phyloP scores from a whole-genome alignment of 176 grass and related monocot genomes.

The Pontederia crassipes region DNA sequence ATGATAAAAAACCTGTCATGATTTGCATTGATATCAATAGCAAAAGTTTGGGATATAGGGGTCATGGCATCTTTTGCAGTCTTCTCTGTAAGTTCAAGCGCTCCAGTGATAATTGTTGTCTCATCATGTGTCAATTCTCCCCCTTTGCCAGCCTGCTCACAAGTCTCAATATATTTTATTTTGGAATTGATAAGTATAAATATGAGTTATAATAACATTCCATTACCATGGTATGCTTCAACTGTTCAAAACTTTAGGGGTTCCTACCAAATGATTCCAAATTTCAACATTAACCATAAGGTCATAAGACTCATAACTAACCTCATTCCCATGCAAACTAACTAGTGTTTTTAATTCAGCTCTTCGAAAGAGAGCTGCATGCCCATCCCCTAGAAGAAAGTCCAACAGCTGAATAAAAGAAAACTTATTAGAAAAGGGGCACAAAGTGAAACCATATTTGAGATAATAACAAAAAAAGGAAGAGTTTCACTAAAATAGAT shows the following conservation, averaged over 20 bases:
- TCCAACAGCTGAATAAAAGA: conserved; percentile 66
- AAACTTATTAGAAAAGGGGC: not conserved
- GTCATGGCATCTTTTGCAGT: conserved; percentile 87
- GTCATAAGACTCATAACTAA: conserved; percentile 19
- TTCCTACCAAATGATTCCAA: not conserved
- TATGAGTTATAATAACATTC: too few relatives aligned
- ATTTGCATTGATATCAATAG: conserved; percentile 85
- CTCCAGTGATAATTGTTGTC: conserved; percentile 95
- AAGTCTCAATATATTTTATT: conserved; percentile 8
- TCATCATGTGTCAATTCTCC: conserved; percentile 97
- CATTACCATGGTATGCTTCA: too few relatives aligned
- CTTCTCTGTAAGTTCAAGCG: conserved; percentile 86
- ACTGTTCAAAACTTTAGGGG: too few relatives aligned
- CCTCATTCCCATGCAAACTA: conserved; percentile 83
- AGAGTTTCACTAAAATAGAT: not conserved
- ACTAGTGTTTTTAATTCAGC: conserved; percentile 95
- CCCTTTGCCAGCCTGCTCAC: conserved; percentile 77
- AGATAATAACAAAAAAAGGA: not conserved
- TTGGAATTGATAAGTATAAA: too few relatives aligned
- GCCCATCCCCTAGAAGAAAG: conserved; percentile 59
- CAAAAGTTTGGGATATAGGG: conserved; percentile 56
- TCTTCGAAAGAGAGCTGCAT: conserved; percentile 77
- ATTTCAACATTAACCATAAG: not conserved
- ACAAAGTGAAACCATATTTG: too few relatives aligned
- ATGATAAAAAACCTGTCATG: conserved; percentile 40